phyloP scores from a whole-genome alignment of 768 basidiomycete genomes.

The Coprinopsis sp. region DNA sequence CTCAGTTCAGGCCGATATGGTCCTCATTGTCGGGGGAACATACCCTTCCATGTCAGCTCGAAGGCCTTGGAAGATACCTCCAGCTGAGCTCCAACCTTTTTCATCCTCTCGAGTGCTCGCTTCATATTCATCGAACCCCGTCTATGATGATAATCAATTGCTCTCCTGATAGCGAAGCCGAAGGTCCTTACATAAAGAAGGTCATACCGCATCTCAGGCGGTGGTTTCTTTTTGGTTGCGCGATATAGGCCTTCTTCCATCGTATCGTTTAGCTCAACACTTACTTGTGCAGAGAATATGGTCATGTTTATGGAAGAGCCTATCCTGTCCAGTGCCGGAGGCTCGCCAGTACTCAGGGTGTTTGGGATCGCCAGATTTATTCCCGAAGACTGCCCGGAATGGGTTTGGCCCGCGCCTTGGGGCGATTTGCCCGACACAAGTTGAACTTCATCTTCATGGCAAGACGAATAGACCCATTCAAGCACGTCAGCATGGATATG shows the following conservation, averaged over 20 bases:
- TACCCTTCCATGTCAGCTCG: slow-evolving; percentile 84
- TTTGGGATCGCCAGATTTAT: slow-evolving; percentile 36
- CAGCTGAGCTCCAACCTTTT: slow-evolving; percentile 53
- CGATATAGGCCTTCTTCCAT: slow-evolving; percentile 71
- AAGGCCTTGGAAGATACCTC: slow-evolving; percentile 83
- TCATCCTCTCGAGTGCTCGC: slow-evolving; percentile 66
- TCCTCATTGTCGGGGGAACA: slow-evolving; percentile 15
- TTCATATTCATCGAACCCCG: too few species aligned
- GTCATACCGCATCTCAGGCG: slow-evolving; percentile 65
- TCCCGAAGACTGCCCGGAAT: slow-evolving; percentile 52
- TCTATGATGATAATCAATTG: slow-evolving; percentile 55
- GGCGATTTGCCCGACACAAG: slow-evolving; percentile 23
- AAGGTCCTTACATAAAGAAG: slow-evolving; percentile 83
- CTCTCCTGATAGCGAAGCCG: neutral
- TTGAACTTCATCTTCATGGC: slow-evolving; percentile 48
- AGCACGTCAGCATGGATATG: slow-evolving; percentile 81
- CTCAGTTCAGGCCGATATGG: slow-evolving; percentile 5
- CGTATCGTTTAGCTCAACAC: slow-evolving; percentile 61
- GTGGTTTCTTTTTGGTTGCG: slow-evolving; percentile 94
- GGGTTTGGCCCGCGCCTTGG: slow-evolving; percentile 30
- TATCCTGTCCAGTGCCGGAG: slow-evolving; percentile 30
- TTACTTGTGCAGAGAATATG: slow-evolving; percentile 63
- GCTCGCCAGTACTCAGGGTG: slow-evolving; percentile 29
- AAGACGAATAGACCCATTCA: slow-evolving; percentile 67
- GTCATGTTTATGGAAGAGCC: slow-evolving; percentile 51